Evolutionary conservation across 768 basidiomycete genomes (phyloP), one percentile per base, ranked within the genome.

Genomic region (Leccinum rimulosum): DNA sequence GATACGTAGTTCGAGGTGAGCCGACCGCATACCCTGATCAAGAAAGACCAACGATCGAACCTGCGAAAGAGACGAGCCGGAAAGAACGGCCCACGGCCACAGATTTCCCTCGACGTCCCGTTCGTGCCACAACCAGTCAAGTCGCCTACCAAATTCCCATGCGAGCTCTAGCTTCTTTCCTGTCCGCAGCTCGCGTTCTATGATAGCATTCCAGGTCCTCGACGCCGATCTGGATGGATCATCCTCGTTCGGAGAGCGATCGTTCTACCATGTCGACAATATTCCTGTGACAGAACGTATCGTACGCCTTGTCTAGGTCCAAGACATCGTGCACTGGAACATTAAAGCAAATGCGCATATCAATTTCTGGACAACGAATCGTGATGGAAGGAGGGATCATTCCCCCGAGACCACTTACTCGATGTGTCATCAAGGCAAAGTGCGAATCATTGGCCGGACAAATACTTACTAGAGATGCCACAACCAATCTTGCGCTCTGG

Each of bases 81-180:
- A 89, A 10, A 96, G 71, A 3, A 93, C 83, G 1, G 82, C 81
- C 89, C 90, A 94, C 27, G 80, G 78, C 50, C 94, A 79, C 22
- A 72, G 64, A 53, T 81, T 76, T 10, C 85, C 89, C 35, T 83
- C 77, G 0, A 88, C 77, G 63, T 90, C 88, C 25, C 81, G 76
- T 17, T 85, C 80, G 38, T 86, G 78, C 82, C 88, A 88, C 28
- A 95, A 77, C 95, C 95, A 98, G 67, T 98, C 95, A 50, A 98
- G 70, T 60, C 84, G 82, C 3, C 85, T 84, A 22, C 80, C 84
- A 28, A 80, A 69, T 40, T 89, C 80, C 95, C 95, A 98, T 48
- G 86, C 90, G 40, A 97, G 77, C 68, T 87, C 82, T 36, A 95
- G 74, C 10, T 74, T 73, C 53, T 81, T 82, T 19, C 91, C 91